Evolutionary conservation across 768 basidiomycete genomes (phyloP), one percentile per base, ranked within the genome.

Genomic region (Auricularia heimuer): DNA sequence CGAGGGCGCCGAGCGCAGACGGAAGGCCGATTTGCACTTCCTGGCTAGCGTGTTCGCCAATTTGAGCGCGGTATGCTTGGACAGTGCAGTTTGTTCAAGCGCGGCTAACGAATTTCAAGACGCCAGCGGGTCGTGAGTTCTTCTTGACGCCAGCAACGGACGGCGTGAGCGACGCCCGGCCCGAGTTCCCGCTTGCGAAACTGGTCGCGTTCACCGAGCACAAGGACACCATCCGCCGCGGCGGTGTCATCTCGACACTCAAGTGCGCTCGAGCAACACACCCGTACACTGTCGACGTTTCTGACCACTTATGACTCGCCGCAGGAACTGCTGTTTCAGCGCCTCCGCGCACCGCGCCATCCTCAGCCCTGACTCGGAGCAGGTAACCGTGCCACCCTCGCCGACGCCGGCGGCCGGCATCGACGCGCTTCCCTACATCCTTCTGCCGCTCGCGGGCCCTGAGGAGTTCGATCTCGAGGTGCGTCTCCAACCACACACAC

Each of bases 401-500:
- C 77, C 75, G n/a, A 69, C 71, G 14, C 74, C 74, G 3, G 85
- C 88, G 3, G 85, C 90, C 2, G 94, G 94, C 3, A 85, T 98
- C 42, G 89, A 94, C 74, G 83, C 89, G 2, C 80, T 98, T 10
- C 89, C 92, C 0, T 90, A 86, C 71, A 80, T 99, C 11, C 81
- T 99, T 3, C 82, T 95, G 0, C 96, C 97, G 0, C 79, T 99
- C 2, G 94, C 96, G 51, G 95, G 96, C 4, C 89, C 94, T 1
- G 97, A 98, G 75, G 97, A 98, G 75, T 87, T 92, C 66, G 94
- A 97, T 65, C 80, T 96, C 1, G 95, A 98, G 67, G 92, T 92
- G 69, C 63, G 79, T 64, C 12, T 3, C 54, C 29, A 29, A 29
- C 29, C 29, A 29, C 29, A 29, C 29, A 29, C 29, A 29, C 29